phyloP scores from a whole-genome alignment of 1,284 basidiomycete genomes.

The Lignosus rhinocerotis region DNA sequence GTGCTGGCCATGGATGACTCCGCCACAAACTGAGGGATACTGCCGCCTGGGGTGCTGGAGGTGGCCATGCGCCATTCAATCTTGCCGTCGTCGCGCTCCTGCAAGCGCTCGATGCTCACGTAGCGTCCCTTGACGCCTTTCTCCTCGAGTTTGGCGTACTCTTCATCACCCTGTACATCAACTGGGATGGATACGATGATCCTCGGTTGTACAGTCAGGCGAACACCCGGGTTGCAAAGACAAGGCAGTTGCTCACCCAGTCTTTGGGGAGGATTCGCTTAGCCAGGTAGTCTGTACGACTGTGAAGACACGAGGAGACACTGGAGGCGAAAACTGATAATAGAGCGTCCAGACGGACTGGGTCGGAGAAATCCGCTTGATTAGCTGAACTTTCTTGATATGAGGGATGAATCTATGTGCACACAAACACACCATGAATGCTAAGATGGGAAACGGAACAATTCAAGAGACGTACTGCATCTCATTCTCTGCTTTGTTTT shows the following conservation, averaged over 20 bases:
- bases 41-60: slow-evolving; percentile 70
- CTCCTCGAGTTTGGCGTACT: slow-evolving; percentile 61
- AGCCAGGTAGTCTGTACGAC: slow-evolving; percentile 65
- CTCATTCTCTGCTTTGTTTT: slow-evolving; percentile 68
- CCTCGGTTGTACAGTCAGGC: slow-evolving; percentile 34
- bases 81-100: slow-evolving; percentile 61
- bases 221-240: not conserved
- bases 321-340: slow-evolving; percentile 68
- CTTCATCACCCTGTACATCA: slow-evolving; percentile 57
- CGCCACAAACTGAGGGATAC: slow-evolving; percentile 62
- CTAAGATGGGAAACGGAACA: not conserved
- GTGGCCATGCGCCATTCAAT: slow-evolving; percentile 82
- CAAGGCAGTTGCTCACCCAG: slow-evolving; percentile 46
- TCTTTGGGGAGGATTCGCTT: slow-evolving; percentile 47
- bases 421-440: not conserved
- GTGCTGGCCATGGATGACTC: slow-evolving; percentile 60
- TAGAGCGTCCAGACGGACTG: slow-evolving; percentile 71
- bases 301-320: slow-evolving; percentile 76
- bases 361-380: slow-evolving; percentile 63
- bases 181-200: slow-evolving; percentile 73
- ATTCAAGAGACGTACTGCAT: slow-evolving; percentile 49
- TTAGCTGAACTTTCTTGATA: slow-evolving; percentile 60
- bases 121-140: slow-evolving; percentile 71
- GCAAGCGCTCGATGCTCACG: slow-evolving; percentile 65
- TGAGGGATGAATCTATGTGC: slow-evolving; percentile 58